Evolutionary conservation across 345 rosid species (phyloP), one percentile per base, ranked within the genome.

Genomic region (Eucalyptus fibrosa): DNA sequence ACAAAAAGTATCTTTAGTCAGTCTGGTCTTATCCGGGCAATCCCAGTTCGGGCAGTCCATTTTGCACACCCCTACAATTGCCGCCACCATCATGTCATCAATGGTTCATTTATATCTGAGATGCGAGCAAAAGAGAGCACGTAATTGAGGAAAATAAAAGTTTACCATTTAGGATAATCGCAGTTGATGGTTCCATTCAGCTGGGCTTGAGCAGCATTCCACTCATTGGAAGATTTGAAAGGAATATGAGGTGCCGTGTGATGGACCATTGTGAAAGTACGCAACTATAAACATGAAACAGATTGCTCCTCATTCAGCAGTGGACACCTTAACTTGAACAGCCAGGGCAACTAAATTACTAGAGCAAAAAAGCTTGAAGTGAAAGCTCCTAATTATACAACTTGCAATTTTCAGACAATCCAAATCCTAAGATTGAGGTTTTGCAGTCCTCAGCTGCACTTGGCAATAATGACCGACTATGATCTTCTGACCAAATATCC

Each of bases 211-310:
- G 98, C 97, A 16, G 96, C 97, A 89, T 97, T 95, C 99, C 98
- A 97, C 88, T 97, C 96, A 28, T 92, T 91, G 0, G 94, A 91
- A 87, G 94, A 89, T 92, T 95, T 97, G 94, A 97, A 97, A 69
- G 99, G 97, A 89, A 97, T 97, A 87, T 95, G 97, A 42, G 98
- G 98, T 88, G 99, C 98, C 3, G 99, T 97, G 92, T 96, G 99
- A 94, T 97, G 99, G 89, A 97, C 98, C 97, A 97, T 97, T 53
- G 99, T 97, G 93, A 95, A 97, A 86, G 98, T 97, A 91, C 99
- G 96, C 97, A 95, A 94, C 99, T 97, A 89, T 47, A 93, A 90
- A 89, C 40, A 56, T 18, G 56, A 17, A 88, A 86, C 81, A 8
- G 81, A 17, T 69, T 34, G 81, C 24, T 26, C 12, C 42, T 17